Evolutionary conservation across 2,329 filamentous ascomycete genomes (phyloP).

Genomic region (Colletotrichum trifolii): DNA sequence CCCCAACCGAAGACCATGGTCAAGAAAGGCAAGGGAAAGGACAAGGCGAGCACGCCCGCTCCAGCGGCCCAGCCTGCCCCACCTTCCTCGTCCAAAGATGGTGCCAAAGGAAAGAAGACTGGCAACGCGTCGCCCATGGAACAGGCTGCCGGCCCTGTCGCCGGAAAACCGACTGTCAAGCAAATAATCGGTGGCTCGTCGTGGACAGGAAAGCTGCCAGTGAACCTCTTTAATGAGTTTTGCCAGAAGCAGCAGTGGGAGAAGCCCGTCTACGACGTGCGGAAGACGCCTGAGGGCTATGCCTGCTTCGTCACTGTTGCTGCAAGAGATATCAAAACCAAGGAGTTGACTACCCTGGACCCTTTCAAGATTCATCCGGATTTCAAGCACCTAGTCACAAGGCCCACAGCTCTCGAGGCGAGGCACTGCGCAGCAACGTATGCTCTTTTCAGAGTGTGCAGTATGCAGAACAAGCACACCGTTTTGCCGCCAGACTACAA

Average conservation of each 20-base stretch:
- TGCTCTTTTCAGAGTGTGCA: constrained; percentile 89
- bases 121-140: constrained; percentile 43
- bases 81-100: constrained; percentile 54
- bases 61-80: constrained; percentile 44
- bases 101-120: constrained; percentile 64
- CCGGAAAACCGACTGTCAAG: constrained; percentile 71
- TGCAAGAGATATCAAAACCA: constrained; percentile 82
- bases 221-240: constrained; percentile 92
- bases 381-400: constrained; percentile 79
- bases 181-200: constrained; percentile 93
- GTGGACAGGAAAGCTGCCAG: constrained; percentile 96
- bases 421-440: constrained; percentile 94
- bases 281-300: constrained; percentile 78
- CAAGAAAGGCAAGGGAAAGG: constrained; percentile 49
- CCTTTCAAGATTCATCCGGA: constrained; percentile 83
- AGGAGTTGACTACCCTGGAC: constrained; percentile 78
- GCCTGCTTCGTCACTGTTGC: constrained; percentile 85
- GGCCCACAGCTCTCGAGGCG: constrained; percentile 87
- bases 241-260: constrained; percentile 97
- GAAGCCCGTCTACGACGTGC: constrained; percentile 89
- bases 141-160: constrained; percentile 42
- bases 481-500: constrained; percentile 92
- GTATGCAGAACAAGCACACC: constrained; percentile 95
- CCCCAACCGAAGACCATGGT: constrained; percentile 25
- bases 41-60: constrained; percentile 55